These are phyloP conservation scores for Herpetomonas muscarum DNA, from an alignment of 208 protist genomes.

Conservation along the genomic window DNA sequence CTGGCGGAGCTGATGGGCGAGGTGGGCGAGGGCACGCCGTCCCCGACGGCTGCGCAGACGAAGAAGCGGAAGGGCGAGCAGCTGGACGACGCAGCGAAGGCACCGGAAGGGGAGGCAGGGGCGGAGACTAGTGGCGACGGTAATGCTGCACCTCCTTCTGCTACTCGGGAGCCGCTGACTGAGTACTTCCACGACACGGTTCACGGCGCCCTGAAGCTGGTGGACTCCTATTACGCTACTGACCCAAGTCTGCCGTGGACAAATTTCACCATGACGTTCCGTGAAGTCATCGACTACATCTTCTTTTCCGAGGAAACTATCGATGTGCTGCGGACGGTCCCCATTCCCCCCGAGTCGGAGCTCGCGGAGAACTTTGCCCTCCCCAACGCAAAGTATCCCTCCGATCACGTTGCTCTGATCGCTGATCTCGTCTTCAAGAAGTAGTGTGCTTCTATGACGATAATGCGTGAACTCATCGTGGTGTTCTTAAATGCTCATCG, in stretches of 20 bases:
- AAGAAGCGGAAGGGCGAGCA: constrained; percentile 6
- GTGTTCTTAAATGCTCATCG: no score
- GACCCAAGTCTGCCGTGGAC: constrained; percentile 72
- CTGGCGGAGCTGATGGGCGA: constrained; percentile 22
- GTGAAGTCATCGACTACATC: constrained; percentile 90
- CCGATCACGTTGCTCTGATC: constrained; percentile 89
- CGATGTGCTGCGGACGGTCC: constrained; percentile 62
- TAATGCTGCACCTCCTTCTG: background rate
- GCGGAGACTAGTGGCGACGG: background rate
- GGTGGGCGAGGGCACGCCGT: background rate
- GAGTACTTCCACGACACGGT: constrained; percentile 39
- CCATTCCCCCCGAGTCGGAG: constrained; percentile 72
- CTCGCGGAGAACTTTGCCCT: constrained; percentile 73
- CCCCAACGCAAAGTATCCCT: constrained; percentile 84
- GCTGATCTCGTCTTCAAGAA: constrained; percentile 43
- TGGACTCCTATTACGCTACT: constrained; percentile 58
- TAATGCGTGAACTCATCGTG: no score
- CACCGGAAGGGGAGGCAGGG: background rate
- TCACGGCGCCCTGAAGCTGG: constrained; percentile 33
- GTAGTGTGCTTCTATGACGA: no score
- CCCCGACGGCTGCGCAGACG: background rate
- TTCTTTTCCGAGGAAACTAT: constrained; percentile 58
- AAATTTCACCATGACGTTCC: constrained; percentile 87
- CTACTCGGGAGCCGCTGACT: constrained; percentile 12
- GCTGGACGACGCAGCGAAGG: constrained; percentile 2